Conservation (phyloP, 495 filamentous ascomycete species). For the Aspergillus cavernicola region DNA sequence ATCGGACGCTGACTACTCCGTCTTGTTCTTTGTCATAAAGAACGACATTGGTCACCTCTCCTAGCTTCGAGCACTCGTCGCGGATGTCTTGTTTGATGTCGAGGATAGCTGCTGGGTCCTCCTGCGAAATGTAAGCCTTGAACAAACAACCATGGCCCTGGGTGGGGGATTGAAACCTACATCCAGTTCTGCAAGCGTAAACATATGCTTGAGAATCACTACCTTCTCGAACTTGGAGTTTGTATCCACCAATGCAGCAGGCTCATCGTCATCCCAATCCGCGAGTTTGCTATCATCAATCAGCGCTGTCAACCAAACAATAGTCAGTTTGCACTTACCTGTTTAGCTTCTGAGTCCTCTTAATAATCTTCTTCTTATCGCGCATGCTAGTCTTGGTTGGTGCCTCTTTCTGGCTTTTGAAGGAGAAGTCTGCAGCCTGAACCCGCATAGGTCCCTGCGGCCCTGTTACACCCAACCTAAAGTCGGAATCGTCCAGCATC, state of each 20-base stretch:
- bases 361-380: constrained; percentile 81
- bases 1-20: constrained; percentile 81
- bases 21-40: constrained; percentile 86
- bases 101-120: constrained; percentile 76
- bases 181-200: constrained; percentile 78
- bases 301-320: constrained; percentile 14
- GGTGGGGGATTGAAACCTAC: constrained; percentile 25
- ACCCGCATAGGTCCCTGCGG: constrained; percentile 69
- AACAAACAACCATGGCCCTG: neutral
- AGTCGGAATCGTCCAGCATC: constrained; percentile 86
- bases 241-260: constrained; percentile 51
- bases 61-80: constrained; percentile 83
- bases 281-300: constrained; percentile 65
- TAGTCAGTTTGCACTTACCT: constrained; percentile 37
- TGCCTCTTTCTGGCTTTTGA: constrained; percentile 67
- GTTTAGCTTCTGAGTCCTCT: constrained; percentile 80
- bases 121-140: constrained; percentile 39
- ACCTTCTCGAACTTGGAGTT: constrained; percentile 67
- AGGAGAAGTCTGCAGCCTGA: constrained; percentile 79
- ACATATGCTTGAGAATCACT: constrained; percentile 92
- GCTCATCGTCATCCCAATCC: constrained; percentile 91
- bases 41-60: constrained; percentile 83
- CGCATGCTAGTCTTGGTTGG: constrained; percentile 51
- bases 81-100: constrained; percentile 95
- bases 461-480: constrained; percentile 58